Conservation (phyloP, 495 filamentous ascomycete species). For the Hypomontagnella submonticulosa region DNA sequence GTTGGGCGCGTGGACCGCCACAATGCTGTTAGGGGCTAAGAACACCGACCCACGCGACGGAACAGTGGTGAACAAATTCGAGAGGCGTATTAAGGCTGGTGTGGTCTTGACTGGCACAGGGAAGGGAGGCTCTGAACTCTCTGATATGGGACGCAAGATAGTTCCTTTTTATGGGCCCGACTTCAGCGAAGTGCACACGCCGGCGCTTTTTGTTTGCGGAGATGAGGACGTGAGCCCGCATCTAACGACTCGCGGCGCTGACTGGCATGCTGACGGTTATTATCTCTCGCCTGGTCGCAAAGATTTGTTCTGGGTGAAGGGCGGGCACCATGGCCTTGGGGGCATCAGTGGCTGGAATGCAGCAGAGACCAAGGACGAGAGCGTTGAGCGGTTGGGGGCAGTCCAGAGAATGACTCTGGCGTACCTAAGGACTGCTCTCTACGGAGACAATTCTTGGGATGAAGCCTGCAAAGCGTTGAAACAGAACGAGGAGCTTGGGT, state of each 20-base stretch:
- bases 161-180: slow-evolving; percentile 49
- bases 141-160: slow-evolving; percentile 38
- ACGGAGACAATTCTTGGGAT: slow-evolving; percentile 51
- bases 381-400: slow-evolving; percentile 48
- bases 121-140: slow-evolving; percentile 40
- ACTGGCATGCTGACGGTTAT: slow-evolving; percentile 58
- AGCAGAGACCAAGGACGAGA: slow-evolving; percentile 55
- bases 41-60: slow-evolving; percentile 49
- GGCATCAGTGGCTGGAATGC: slow-evolving; percentile 57
- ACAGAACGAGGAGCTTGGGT: slow-evolving; percentile 45
- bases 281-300: slow-evolving; percentile 50
- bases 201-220: slow-evolving; percentile 54
- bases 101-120: slow-evolving; percentile 52
- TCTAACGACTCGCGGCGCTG: slow-evolving; percentile 51
- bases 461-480: slow-evolving; percentile 47
- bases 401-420: slow-evolving; percentile 57
- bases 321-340: slow-evolving; percentile 52
- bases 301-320: slow-evolving; percentile 51
- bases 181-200: slow-evolving; percentile 53
- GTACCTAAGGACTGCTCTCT: slow-evolving; percentile 54
- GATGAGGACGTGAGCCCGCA: slow-evolving; percentile 52
- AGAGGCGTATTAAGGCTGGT: slow-evolving; percentile 55
- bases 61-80: slow-evolving; percentile 13
- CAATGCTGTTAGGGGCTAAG: slow-evolving; percentile 51
- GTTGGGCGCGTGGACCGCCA: slow-evolving; percentile 52